Conservation (phyloP, 225 moss, liverwort and hornwort genomes). For the Pleurozium schreberi region DNA sequence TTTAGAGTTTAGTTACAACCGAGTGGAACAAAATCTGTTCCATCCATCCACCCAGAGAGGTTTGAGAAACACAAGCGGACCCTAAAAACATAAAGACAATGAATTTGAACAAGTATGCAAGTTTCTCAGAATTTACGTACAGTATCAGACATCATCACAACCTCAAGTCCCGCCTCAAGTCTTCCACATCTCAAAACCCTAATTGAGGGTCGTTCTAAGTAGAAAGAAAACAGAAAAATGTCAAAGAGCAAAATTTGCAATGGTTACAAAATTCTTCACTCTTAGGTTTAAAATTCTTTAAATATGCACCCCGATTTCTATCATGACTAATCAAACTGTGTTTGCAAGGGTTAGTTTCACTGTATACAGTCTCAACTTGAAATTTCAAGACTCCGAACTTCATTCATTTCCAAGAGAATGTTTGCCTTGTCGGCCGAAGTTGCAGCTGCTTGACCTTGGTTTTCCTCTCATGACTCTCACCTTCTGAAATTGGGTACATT, state of each 20-base stretch:
- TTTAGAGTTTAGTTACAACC: background rate
- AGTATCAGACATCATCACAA: background rate
- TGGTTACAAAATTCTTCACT: too few species aligned
- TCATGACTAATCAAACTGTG: background rate
- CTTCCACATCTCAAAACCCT: background rate
- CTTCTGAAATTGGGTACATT: background rate
- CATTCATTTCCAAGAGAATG: background rate
- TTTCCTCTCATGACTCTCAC: background rate
- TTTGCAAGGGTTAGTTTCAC: conserved; percentile 1
- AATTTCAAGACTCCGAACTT: background rate
- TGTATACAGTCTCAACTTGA: too few species aligned
- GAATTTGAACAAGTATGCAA: background rate
- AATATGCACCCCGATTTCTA: too few species aligned
- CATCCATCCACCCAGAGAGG: background rate
- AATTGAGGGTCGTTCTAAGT: background rate
- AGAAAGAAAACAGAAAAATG: background rate
- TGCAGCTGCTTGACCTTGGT: background rate
- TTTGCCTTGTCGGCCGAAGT: background rate
- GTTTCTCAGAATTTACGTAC: background rate
- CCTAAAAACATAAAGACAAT: background rate
- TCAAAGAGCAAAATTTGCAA: background rate
- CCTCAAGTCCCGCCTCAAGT: background rate
- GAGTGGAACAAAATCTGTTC: background rate
- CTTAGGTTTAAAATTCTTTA: background rate
- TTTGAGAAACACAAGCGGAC: background rate